Conservation (phyloP, 1,139 yeast species). For the Petasospora rhodanensis region DNA sequence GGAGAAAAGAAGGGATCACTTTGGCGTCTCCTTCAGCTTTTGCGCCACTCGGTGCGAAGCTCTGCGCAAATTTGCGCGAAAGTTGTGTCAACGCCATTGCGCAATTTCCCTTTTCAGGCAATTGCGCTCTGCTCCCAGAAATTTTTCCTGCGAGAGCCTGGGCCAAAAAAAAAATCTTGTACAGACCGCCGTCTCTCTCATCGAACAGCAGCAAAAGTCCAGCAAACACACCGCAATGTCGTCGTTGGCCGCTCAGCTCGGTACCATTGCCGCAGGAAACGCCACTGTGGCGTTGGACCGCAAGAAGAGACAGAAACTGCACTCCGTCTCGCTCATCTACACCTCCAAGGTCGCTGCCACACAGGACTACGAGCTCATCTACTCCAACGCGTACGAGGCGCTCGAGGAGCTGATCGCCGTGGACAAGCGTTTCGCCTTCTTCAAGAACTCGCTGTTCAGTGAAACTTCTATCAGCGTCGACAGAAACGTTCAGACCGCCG, state of each 20-base stretch:
- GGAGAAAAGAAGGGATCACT: too few relatives aligned
- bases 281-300: conserved; percentile 81
- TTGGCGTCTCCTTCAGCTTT: too few relatives aligned
- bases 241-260: conserved; percentile 72
- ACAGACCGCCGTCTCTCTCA: too few relatives aligned
- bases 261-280: conserved; percentile 61
- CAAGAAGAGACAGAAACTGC: conserved; percentile 79
- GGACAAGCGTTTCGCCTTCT: conserved; percentile 70
- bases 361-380: conserved; percentile 86
- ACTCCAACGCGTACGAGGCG: conserved; percentile 69
- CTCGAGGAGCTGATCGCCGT: conserved; percentile 64
- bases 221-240: conserved; percentile 13
- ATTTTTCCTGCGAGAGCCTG: too few relatives aligned
- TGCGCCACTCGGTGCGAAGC: too few relatives aligned
- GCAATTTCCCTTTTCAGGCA: too few relatives aligned
- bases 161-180: too few relatives aligned
- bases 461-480: conserved; percentile 77
- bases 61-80: too few relatives aligned
- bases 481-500: conserved; percentile 73
- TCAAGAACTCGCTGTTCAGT: conserved; percentile 70
- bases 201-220: neutral
- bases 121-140: too few relatives aligned
- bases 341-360: conserved; percentile 85
- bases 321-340: conserved; percentile 81
- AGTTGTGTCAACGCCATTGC: too few relatives aligned